Evolutionary conservation across 768 basidiomycete genomes (phyloP).

Genomic region (Coprinopsis cinerea): DNA sequence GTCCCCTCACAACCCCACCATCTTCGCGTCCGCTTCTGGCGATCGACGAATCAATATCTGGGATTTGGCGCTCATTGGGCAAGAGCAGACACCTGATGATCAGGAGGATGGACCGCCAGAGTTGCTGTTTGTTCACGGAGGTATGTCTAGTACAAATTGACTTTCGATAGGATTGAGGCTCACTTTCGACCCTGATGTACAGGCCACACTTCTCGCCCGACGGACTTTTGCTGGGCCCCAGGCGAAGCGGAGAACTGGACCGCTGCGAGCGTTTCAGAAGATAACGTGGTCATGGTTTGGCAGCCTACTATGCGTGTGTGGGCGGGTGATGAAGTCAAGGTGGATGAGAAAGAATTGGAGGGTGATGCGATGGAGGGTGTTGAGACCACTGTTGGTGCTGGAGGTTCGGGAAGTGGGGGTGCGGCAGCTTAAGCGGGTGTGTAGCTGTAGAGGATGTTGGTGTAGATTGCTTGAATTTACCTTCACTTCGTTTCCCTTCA

Average conservation of each 20-base stretch:
- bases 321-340: conserved; percentile 82
- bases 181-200: too few relatives aligned
- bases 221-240: conserved; percentile 96
- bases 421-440: too few relatives aligned
- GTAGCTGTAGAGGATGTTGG: too few relatives aligned
- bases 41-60: conserved; percentile 93
- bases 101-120: conserved; percentile 98
- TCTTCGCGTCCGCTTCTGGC: conserved; percentile 93
- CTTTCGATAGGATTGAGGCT: too few relatives aligned
- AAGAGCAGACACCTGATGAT: conserved; percentile 96
- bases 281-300: conserved; percentile 97
- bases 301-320: conserved; percentile 93
- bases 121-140: conserved; percentile 92
- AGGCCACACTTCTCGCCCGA: conserved; percentile 87
- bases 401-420: conserved; percentile 38
- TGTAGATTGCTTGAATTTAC: too few relatives aligned
- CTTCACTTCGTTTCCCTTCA: too few relatives aligned
- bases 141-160: conserved; percentile 32
- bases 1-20: conserved; percentile 89
- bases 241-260: conserved; percentile 80
- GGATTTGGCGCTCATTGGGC: conserved; percentile 88
- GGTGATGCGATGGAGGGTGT: conserved; percentile 72
- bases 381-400: conserved; percentile 36
- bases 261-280: conserved; percentile 83
- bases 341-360: conserved; percentile 84